These are phyloP conservation scores for Lodderomyces margitis DNA, from an alignment of 1,139 yeast species.

Conservation along the genomic window DNA sequence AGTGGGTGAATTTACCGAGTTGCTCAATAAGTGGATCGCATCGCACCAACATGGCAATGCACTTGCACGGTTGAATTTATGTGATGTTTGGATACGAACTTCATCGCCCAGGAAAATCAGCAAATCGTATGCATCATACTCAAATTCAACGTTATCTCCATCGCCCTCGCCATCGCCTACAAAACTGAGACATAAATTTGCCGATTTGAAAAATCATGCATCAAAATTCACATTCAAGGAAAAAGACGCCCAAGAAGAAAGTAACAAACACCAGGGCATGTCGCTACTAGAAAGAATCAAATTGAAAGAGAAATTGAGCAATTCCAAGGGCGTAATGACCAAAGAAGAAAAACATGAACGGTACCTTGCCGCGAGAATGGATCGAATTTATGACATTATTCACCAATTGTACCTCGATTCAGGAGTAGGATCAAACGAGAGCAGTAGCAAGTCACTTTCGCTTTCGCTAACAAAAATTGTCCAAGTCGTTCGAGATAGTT, in stretches of 20 bases:
- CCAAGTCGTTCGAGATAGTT: conserved; percentile 34
- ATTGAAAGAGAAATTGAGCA: conserved; percentile 29
- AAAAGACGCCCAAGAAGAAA: conserved; percentile 22
- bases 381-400: conserved; percentile 36
- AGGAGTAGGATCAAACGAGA: conserved; percentile 11
- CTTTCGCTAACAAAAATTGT: conserved; percentile 27
- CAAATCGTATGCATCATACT: no score
- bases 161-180: conserved; percentile 14
- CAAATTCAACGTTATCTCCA: no score
- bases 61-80: neutral
- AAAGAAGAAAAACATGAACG: conserved; percentile 36
- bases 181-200: conserved; percentile 10
- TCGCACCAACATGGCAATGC: conserved; percentile 10
- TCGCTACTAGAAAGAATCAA: conserved; percentile 44
- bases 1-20: conserved; percentile 55
- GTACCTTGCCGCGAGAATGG: conserved; percentile 42
- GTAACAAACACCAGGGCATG: conserved; percentile 27
- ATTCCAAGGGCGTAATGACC: conserved; percentile 17
- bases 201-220: conserved; percentile 28
- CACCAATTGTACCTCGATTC: conserved; percentile 24
- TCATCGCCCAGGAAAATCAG: conserved; percentile 22
- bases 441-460: conserved; percentile 9
- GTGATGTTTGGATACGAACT: conserved; percentile 3
- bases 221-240: conserved; percentile 32
- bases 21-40: conserved; percentile 60